These are phyloP conservation scores for Colletotrichum sp. DNA, from an alignment of 2,329 filamentous ascomycete species.

Conservation along the genomic window DNA sequence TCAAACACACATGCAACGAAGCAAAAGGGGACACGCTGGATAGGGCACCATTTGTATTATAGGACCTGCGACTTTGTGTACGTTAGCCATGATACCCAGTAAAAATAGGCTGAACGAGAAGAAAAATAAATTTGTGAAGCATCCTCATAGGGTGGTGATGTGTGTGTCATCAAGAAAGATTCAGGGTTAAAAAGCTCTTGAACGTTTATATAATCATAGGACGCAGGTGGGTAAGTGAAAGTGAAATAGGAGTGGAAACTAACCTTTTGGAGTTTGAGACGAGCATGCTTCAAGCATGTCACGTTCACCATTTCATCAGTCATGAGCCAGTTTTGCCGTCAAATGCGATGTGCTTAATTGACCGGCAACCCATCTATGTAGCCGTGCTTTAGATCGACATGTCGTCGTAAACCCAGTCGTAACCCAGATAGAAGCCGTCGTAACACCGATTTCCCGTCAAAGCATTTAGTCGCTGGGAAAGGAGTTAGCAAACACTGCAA, in stretches of 20 bases:
- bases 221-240: slow-evolving; percentile 24
- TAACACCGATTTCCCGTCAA: slow-evolving; percentile 40
- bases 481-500: slow-evolving; percentile 39
- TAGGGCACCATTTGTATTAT: neutral
- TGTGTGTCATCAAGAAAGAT: slow-evolving; percentile 61
- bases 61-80: slow-evolving; percentile 12
- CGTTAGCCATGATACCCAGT: slow-evolving; percentile 45
- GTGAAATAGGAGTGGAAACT: slow-evolving; percentile 34
- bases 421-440: slow-evolving; percentile 42
- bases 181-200: slow-evolving; percentile 76
- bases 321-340: slow-evolving; percentile 21
- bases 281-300: slow-evolving; percentile 21
- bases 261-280: slow-evolving; percentile 42
- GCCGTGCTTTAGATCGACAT: slow-evolving; percentile 41
- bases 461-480: slow-evolving; percentile 60
- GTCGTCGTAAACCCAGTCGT: slow-evolving; percentile 49
- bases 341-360: slow-evolving; percentile 38
- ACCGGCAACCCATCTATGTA: slow-evolving; percentile 56
- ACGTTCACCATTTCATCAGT: slow-evolving; percentile 26
- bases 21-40: neutral
- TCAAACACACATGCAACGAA: neutral
- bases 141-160: slow-evolving; percentile 65
- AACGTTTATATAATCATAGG: slow-evolving; percentile 62
- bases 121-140: slow-evolving; percentile 21
- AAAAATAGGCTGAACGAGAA: slow-evolving; percentile 23